These are phyloP conservation scores for Podospora fimiseda DNA, from an alignment of 495 filamentous ascomycete genomes.

Conservation along the genomic window DNA sequence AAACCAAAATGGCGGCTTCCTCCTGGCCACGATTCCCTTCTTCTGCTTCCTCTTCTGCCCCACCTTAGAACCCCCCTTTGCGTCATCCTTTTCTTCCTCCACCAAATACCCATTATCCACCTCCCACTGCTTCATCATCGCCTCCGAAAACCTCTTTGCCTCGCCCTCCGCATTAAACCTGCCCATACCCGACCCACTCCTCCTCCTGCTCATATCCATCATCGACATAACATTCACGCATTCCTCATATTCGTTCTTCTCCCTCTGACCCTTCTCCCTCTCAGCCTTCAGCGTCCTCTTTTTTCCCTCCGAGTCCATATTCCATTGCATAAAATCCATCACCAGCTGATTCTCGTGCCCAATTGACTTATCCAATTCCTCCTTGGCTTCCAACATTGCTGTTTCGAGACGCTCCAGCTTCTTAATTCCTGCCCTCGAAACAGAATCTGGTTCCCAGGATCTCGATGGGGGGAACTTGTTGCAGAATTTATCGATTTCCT, in stretches of 20 bases:
- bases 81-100: no score
- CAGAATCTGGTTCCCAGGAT: background rate
- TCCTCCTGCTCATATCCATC: background rate
- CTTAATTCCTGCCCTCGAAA: background rate
- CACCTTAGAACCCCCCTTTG: no score
- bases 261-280: background rate
- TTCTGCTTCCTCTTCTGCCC: no score
- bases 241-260: background rate
- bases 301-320: background rate
- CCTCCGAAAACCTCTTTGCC: no score
- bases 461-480: background rate
- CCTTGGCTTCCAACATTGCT: background rate
- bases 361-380: background rate
- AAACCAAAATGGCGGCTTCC: no score
- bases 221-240: background rate
- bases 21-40: no score
- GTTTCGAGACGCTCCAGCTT: background rate
- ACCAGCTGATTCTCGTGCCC: background rate
- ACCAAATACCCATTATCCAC: no score
- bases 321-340: background rate
- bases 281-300: background rate
- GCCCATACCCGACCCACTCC: no score
- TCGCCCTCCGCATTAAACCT: no score
- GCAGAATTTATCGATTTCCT: background rate
- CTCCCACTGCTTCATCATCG: no score